Evolutionary conservation across 2,329 filamentous ascomycete genomes (phyloP).

Genomic region (Didymella pinodella): DNA sequence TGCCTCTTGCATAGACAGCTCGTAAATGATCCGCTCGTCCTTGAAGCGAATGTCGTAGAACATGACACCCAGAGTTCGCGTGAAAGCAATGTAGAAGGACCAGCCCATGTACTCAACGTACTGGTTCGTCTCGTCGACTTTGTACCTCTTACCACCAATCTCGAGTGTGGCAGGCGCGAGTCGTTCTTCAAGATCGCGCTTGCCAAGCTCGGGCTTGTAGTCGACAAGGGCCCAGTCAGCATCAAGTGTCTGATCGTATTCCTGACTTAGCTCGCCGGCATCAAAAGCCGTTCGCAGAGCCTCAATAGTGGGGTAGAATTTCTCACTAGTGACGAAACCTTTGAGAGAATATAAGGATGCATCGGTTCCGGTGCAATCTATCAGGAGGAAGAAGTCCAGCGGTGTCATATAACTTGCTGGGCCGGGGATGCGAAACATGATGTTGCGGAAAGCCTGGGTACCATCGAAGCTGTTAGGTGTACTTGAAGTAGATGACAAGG

Average conservation of each 20-base stretch:
- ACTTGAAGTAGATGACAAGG: slow-evolving; percentile 35
- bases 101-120: slow-evolving; percentile 61
- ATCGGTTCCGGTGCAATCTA: slow-evolving; percentile 57
- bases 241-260: slow-evolving; percentile 57
- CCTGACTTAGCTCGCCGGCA: slow-evolving; percentile 54
- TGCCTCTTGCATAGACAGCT: slow-evolving; percentile 64
- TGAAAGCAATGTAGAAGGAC: slow-evolving; percentile 61
- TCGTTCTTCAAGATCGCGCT: slow-evolving; percentile 52
- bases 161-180: slow-evolving; percentile 52
- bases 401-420: slow-evolving; percentile 53
- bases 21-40: slow-evolving; percentile 63
- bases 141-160: slow-evolving; percentile 54
- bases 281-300: slow-evolving; percentile 58
- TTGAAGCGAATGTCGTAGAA: slow-evolving; percentile 64
- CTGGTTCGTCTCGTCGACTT: slow-evolving; percentile 52
- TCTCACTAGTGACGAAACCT: slow-evolving; percentile 49
- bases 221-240: slow-evolving; percentile 57
- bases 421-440: slow-evolving; percentile 56
- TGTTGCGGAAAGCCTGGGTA: slow-evolving; percentile 50
- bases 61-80: slow-evolving; percentile 58
- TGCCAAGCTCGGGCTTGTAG: slow-evolving; percentile 42
- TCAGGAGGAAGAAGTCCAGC: slow-evolving; percentile 56
- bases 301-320: slow-evolving; percentile 61
- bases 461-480: slow-evolving; percentile 52
- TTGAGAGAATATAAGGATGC: slow-evolving; percentile 53